phyloP scores from a whole-genome alignment of 495 filamentous ascomycete genomes.

The Aspergillus asperescens region DNA sequence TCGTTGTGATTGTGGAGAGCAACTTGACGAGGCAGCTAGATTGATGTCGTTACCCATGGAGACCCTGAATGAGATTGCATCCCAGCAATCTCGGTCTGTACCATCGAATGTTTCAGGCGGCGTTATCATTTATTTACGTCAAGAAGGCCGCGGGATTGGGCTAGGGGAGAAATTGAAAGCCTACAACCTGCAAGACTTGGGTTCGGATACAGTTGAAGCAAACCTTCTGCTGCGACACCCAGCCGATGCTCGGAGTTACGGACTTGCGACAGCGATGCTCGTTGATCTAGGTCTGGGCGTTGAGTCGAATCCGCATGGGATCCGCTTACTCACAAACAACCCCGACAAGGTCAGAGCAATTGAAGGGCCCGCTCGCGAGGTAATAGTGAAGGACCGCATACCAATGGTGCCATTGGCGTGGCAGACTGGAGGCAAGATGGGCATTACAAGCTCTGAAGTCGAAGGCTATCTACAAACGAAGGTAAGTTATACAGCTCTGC shows the following conservation, averaged over 20 bases:
- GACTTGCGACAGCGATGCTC: conserved; percentile 89
- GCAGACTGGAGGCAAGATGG: conserved; percentile 72
- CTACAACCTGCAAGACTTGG: conserved; percentile 94
- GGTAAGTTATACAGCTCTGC: conserved; percentile 41
- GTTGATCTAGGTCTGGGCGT: conserved; percentile 70
- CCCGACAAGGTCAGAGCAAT: conserved; percentile 94
- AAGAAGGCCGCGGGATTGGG: conserved; percentile 94
- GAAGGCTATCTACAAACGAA: conserved; percentile 93
- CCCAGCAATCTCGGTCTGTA: conserved; percentile 35
- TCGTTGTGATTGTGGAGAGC: conserved; percentile 95
- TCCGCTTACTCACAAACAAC: conserved; percentile 92
- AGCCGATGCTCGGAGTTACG: conserved; percentile 90
- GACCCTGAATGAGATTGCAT: conserved; percentile 31
- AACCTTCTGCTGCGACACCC: conserved; percentile 89
- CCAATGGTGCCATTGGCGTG: conserved; percentile 95
- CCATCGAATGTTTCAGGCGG: conserved; percentile 61
- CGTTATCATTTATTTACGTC: conserved; percentile 89
- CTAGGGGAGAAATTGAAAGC: conserved; percentile 94
- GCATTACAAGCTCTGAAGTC: conserved; percentile 80
- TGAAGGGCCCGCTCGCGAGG: conserved; percentile 81
- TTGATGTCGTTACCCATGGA: conserved; percentile 77
- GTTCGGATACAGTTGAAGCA: conserved; percentile 92
- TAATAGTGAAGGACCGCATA: conserved; percentile 83
- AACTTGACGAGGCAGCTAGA: conserved; percentile 91
- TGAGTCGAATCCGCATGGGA: conserved; percentile 55